Percentiles rank a stretch among this genome's conserved stretches.
Evolutionary conservation across 257 asterid species (phyloP).

Genomic region (Orobanche coerulescens): DNA sequence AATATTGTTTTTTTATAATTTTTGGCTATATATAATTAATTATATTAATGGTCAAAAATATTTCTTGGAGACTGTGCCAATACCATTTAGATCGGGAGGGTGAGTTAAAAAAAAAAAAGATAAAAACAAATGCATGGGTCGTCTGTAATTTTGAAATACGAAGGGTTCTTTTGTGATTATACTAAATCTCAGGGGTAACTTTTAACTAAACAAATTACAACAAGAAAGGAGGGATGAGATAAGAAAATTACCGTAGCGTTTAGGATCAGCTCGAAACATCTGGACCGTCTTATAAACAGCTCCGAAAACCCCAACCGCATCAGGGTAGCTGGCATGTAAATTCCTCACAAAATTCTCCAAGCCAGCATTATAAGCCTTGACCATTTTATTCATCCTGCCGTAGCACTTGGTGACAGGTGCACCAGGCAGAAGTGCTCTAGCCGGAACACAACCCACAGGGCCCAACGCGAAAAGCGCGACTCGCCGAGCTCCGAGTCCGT

Average conservation of each 20-base stretch:
- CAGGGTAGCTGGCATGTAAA: slow-evolving; percentile 30
- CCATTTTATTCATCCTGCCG: slow-evolving; percentile 66
- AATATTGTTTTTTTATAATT: too few species aligned
- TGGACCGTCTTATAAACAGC: slow-evolving; percentile 40
- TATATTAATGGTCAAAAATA: too few species aligned
- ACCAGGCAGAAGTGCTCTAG: slow-evolving; percentile 44
- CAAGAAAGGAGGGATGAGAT: background rate
- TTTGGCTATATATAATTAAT: too few species aligned
- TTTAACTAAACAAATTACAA: too few species aligned
- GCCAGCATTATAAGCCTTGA: slow-evolving; percentile 42
- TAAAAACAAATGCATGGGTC: too few species aligned
- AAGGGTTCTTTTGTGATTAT: too few species aligned
- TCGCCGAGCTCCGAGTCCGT: slow-evolving; percentile 46
- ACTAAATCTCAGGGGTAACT: too few species aligned
- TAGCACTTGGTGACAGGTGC: slow-evolving; percentile 47
- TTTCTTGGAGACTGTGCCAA: too few species aligned
- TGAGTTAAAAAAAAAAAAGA: too few species aligned
- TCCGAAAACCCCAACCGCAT: slow-evolving; percentile 48
- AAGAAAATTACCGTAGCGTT: slow-evolving; percentile 44
- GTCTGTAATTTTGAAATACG: too few species aligned
- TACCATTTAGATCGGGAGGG: too few species aligned
- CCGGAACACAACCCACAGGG: slow-evolving; percentile 80
- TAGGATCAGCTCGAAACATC: slow-evolving; percentile 40
- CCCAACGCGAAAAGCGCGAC: slow-evolving; percentile 52
- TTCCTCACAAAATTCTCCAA: slow-evolving; percentile 36